Conservation (phyloP, 345 rosid genomes). For the Rhizophora apiculata region DNA sequence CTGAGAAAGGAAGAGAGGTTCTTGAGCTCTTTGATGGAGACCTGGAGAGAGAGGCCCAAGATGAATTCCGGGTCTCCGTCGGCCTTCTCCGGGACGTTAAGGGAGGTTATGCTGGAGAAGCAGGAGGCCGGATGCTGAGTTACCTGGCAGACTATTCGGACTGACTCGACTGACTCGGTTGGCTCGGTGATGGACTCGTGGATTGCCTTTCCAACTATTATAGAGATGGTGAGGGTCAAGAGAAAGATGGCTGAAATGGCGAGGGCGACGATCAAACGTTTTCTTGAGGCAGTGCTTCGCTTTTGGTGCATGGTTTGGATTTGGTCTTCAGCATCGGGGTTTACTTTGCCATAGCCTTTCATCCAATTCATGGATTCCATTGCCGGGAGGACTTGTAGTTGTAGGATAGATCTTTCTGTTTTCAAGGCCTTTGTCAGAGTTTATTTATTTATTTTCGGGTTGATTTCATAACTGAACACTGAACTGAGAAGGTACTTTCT, state of each 20-base stretch:
- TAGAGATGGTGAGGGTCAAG: slow-evolving; percentile 35
- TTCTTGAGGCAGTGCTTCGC: slow-evolving; percentile 14
- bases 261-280: slow-evolving; percentile 30
- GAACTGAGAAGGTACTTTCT: no score
- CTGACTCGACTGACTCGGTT: slow-evolving; percentile 25
- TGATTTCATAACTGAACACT: no score
- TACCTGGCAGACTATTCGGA: slow-evolving; percentile 52
- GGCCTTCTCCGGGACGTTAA: slow-evolving; percentile 29
- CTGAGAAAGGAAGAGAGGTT: slow-evolving; percentile 33
- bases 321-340: slow-evolving; percentile 37
- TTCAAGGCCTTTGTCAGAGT: no score
- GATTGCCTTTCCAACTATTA: slow-evolving; percentile 34
- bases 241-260: slow-evolving; percentile 42
- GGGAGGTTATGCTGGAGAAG: slow-evolving; percentile 49
- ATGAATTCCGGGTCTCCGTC: slow-evolving; percentile 58
- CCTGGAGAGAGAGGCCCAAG: slow-evolving; percentile 50
- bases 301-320: slow-evolving; percentile 23
- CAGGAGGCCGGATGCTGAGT: slow-evolving; percentile 66
- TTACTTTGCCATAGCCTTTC: slow-evolving; percentile 71
- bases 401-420: background rate
- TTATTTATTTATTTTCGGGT: no score
- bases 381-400: background rate
- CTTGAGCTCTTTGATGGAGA: slow-evolving; percentile 32
- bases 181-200: slow-evolving; percentile 28
- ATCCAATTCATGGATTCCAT: slow-evolving; percentile 61